Conservation (phyloP, 352 stramenopile species). For the Globisporangium splendens region DNA sequence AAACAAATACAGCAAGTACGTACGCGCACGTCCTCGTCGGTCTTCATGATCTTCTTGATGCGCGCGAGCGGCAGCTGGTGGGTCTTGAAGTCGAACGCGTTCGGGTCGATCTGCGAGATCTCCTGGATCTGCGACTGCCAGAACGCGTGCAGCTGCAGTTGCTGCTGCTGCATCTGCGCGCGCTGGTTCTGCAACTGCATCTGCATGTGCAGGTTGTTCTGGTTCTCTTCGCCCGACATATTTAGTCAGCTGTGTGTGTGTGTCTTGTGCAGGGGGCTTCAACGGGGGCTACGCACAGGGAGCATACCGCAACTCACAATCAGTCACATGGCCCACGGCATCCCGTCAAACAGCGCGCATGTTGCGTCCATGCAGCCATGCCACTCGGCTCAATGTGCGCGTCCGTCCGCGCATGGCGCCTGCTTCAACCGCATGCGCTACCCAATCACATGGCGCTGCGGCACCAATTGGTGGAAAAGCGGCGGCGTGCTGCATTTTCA, state of each 20-base stretch:
- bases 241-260: background rate
- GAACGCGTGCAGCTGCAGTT: constrained; percentile 82
- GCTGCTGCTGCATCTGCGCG: constrained; percentile 86
- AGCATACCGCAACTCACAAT: background rate
- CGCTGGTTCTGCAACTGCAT: constrained; percentile 84
- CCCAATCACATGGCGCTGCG: constrained; percentile 32
- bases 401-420: constrained; percentile 1
- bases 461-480: constrained; percentile 76
- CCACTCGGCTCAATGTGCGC: no score
- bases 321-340: background rate
- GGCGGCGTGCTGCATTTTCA: constrained; percentile 43
- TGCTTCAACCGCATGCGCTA: constrained; percentile 1
- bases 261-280: background rate
- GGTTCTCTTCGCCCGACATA: constrained; percentile 61
- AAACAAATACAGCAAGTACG: background rate
- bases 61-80: constrained; percentile 90
- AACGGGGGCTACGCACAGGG: no score
- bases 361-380: no score
- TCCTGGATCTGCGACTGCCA: constrained; percentile 88
- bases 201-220: constrained; percentile 83
- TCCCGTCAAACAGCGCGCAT: no score
- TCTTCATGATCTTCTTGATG: constrained; percentile 97
- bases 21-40: constrained; percentile 90
- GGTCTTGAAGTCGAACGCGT: constrained; percentile 85
- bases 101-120: constrained; percentile 85